Evolutionary conservation across 1,139 yeast species (phyloP), one percentile per base, ranked within the genome.

Genomic region (Kluyveromyces sp.): DNA sequence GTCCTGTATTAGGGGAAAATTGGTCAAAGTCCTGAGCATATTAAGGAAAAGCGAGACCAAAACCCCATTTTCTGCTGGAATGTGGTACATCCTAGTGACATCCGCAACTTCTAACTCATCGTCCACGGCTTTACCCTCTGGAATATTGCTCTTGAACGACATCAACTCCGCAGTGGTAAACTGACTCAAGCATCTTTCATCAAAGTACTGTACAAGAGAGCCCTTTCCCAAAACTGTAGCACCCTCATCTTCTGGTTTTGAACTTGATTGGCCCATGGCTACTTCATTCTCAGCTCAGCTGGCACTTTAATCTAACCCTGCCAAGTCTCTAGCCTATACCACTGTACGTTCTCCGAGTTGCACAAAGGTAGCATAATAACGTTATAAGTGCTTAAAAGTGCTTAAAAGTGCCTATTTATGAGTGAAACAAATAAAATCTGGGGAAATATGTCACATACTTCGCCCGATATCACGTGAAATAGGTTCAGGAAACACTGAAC

Each of bases 1-100:
- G 31, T 57, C 56, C 4, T 63, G 60, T 28, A 73, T 49, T 40
- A 72, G 61, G 0, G 81, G 81, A 53, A 71, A 76, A 20, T 61
- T 63, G 1, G 71, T 64, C 32, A 75, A 50, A 30, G 63, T 62
- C 17, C 57, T 51, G 2, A 71, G 55, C 16, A 67, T 54, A 9
- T 58, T 56, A 52, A 63, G 65, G 2, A 74, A 42, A 2, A 68
- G 41, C 3, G 56, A 54, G 0, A 65, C 55, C 1, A 69, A 53
- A 2, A 53, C 52, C 0, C 49, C 44, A 3, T 56, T 49, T 9
- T 61, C 56, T 1, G 46, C 49, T 2, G 70, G 70, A 1, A 71
- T 38, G 7, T 55, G 55, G 15, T 71, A 49, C 43, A 69, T 45
- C 2, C 50, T 36, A 12, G 56, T 49, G 33, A 69, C 41, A 37